A percentile compares a stretch with the other conserved stretches of the same genome.
Evolutionary conservation across 2,329 filamentous ascomycete genomes (phyloP).

Genomic region (Fusarium tanahbumbuense): DNA sequence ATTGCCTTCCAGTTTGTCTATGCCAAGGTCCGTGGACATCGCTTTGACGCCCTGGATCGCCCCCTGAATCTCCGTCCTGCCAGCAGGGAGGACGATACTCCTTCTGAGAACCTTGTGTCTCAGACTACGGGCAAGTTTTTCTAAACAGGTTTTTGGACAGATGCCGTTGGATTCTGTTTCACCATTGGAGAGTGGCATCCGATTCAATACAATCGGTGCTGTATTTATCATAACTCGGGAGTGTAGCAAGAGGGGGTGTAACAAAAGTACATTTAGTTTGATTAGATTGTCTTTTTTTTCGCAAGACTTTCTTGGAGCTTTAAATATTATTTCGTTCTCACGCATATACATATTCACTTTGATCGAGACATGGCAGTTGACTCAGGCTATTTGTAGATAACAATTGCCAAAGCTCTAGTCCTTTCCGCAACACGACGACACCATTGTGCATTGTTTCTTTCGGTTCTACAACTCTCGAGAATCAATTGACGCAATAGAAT

Average conservation of each 20-base stretch:
- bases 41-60: conserved; percentile 75
- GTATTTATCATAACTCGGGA: neutral
- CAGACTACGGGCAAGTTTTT: conserved; percentile 66
- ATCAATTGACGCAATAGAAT: neutral
- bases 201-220: neutral
- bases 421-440: neutral
- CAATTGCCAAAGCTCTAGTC: neutral
- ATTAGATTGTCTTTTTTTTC: neutral
- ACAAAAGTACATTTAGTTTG: neutral
- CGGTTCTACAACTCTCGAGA: neutral
- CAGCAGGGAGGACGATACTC: conserved; percentile 48
- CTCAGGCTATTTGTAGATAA: no score
- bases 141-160: conserved; percentile 47
- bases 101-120: conserved; percentile 41
- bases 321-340: neutral
- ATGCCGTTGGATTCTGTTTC: conserved; percentile 19
- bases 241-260: neutral
- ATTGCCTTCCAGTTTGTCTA: conserved; percentile 67
- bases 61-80: conserved; percentile 51
- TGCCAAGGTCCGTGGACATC: conserved; percentile 67
- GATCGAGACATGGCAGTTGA: neutral
- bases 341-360: neutral
- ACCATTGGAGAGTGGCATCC: neutral
- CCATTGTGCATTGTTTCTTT: neutral
- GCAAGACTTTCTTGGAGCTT: neutral